Conservation (phyloP, 1,139 yeast genomes). For the Suhomyces bribrorum region DNA sequence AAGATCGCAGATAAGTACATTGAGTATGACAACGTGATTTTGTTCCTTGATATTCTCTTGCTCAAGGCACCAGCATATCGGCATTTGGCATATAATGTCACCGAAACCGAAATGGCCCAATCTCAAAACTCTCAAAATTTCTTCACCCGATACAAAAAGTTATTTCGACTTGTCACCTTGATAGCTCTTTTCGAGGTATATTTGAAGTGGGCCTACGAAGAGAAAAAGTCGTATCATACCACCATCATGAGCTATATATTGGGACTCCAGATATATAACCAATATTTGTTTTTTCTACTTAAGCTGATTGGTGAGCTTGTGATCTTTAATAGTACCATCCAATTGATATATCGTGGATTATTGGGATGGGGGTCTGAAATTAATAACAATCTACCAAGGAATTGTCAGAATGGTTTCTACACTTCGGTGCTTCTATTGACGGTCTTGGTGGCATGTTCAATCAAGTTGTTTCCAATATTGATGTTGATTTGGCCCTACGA, state of each 20-base stretch:
- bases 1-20: conserved; percentile 86
- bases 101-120: conserved; percentile 36
- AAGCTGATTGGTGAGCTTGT: conserved; percentile 63
- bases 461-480: conserved; percentile 85
- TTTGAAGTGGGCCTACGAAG: conserved; percentile 89
- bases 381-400: conserved; percentile 21
- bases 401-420: conserved; percentile 26
- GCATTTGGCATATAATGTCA: conserved; percentile 78
- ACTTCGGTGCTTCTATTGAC: conserved; percentile 59
- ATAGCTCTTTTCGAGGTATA: conserved; percentile 86
- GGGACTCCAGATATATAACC: conserved; percentile 49
- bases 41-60: conserved; percentile 79
- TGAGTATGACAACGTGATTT: conserved; percentile 81
- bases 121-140: background rate
- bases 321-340: conserved; percentile 53
- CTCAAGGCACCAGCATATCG: conserved; percentile 88
- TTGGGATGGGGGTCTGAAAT: conserved; percentile 32
- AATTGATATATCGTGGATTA: conserved; percentile 36
- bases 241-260: conserved; percentile 36
- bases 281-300: conserved; percentile 66
- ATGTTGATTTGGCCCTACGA: conserved; percentile 98
- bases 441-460: conserved; percentile 70
- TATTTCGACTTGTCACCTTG: conserved; percentile 58
- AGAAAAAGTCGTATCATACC: conserved; percentile 46
- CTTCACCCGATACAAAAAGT: conserved; percentile 22